Base-by-base conservation (phyloP, 139 green algal genomes). In the Axilococcus clingmanii region DNA sequence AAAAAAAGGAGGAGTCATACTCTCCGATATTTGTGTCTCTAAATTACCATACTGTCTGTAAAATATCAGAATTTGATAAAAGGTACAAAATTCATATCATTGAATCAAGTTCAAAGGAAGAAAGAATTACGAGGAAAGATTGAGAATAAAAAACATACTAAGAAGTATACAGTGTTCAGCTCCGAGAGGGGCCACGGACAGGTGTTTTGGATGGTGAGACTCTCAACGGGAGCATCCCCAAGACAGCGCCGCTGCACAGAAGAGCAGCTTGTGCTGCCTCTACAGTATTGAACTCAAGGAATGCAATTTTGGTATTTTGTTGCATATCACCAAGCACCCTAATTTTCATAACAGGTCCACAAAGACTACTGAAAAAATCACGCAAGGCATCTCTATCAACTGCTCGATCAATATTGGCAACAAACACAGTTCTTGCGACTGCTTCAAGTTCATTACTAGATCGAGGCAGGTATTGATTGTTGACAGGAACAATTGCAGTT, bases 401-500 rank as follows among this genome's bases (percentile, higher is more conserved):
- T 37, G 84, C 77, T 43, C 86, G 86, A 65, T 96, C 86, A 23
- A 96, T 88, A 72, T 96, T 95, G 41, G 87, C 87, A n/a, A 84
- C 84, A 57, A 95, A 96, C 15, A 96, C 82, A 9, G 88, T 96
- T 35, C 86, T 68, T 14, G 53, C 63, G 60, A 87, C 89, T 24
- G 63, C 57, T 68, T 79, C 76, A 4, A 66, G 48, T 60, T 89
- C 83, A 16, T 76, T 48, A 28, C 52, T 41, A 19, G 71, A 72
- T 40, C 69, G 54, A 17, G 86, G 65, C 75, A 79, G 48, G 25
- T 55, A 90, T 35, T 83, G 68, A 25, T 76, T 74, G 72, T 95
- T 96, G 25, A 96, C 89, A 4, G 88, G 88, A 23, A 95, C 76
- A 53, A 96, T 96, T 36, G 88, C 83, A 0, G 88, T 96, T 61